phyloP scores from a whole-genome alignment of 805 yeast species.

The Kazachstania psychrophila region DNA sequence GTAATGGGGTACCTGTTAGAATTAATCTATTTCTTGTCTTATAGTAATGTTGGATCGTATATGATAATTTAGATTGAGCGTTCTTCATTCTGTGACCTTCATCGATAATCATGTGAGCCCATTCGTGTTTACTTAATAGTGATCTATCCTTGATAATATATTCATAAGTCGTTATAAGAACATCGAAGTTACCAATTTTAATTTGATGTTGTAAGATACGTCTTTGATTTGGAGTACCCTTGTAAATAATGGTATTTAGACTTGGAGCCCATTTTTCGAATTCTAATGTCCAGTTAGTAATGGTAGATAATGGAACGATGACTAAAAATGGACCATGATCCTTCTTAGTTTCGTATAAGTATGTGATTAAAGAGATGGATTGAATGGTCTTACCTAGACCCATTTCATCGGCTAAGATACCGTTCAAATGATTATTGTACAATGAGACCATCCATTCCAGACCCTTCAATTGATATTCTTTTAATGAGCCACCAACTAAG shows the following conservation, averaged over 20 bases:
- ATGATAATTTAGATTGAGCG: constrained; percentile 62
- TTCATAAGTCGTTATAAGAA: constrained; percentile 71
- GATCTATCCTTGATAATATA: constrained; percentile 73
- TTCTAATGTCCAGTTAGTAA: constrained; percentile 79
- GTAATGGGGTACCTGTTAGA: constrained; percentile 82
- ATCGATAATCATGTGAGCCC: constrained; percentile 85
- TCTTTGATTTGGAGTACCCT: constrained; percentile 70
- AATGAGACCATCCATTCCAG: constrained; percentile 98
- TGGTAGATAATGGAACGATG: constrained; percentile 74
- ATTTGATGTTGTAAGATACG: constrained; percentile 55
- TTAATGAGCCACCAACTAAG: constrained; percentile 67
- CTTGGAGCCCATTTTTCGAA: constrained; percentile 87
- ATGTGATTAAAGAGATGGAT: constrained; percentile 66
- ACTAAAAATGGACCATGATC: constrained; percentile 64
- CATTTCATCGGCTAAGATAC: constrained; percentile 98
- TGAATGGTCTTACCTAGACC: constrained; percentile 94
- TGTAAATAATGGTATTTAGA: constrained; percentile 60
- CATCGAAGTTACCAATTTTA: constrained; percentile 62
- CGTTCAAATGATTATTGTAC: constrained; percentile 88
- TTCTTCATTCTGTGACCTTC: constrained; percentile 89
- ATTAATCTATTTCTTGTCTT: constrained; percentile 69
- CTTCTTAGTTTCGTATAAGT: constrained; percentile 58
- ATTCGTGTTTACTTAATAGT: constrained; percentile 53
- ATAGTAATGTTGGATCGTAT: constrained; percentile 61
- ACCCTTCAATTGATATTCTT: constrained; percentile 84